These are phyloP conservation scores for Raffaelea ambrosiae DNA, from an alignment of 2,329 filamentous ascomycete species.

Conservation along the genomic window DNA sequence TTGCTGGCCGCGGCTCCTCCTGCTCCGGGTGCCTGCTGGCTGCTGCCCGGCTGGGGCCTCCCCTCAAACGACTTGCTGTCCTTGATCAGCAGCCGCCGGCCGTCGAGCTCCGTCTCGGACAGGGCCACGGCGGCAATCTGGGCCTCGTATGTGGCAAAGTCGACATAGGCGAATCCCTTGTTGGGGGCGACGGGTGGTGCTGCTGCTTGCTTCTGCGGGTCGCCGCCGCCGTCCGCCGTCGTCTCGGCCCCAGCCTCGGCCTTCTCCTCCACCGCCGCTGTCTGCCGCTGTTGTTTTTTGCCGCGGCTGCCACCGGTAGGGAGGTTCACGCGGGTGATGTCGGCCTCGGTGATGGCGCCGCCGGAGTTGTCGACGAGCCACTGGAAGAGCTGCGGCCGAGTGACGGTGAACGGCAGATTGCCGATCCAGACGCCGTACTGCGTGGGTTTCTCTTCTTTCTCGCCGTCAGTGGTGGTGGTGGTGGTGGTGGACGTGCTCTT, in stretches of 20 bases:
- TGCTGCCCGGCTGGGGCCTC: constrained; percentile 49
- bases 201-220: constrained; percentile 25
- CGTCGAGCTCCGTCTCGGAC: constrained; percentile 72
- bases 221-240: constrained; percentile 19
- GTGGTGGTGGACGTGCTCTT: constrained; percentile 2
- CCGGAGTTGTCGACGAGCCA: constrained; percentile 72
- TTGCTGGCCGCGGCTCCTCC: neutral
- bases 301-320: constrained; percentile 36
- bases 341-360: constrained; percentile 54
- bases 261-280: constrained; percentile 10
- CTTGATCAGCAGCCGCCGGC: constrained; percentile 85
- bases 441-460: constrained; percentile 49
- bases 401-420: constrained; percentile 80
- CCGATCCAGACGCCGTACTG: constrained; percentile 91
- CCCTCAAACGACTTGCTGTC: constrained; percentile 84
- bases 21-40: too few relatives aligned
- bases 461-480: constrained; percentile 19
- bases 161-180: constrained; percentile 93
- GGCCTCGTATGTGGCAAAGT: constrained; percentile 65
- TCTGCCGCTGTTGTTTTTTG: too few relatives aligned
- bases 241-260: too few relatives aligned
- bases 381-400: constrained; percentile 62
- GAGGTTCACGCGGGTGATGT: constrained; percentile 79
- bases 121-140: constrained; percentile 72
- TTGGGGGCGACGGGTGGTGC: constrained; percentile 50